phyloP scores from a whole-genome alignment of 2,329 filamentous ascomycete genomes.

The Alternaria dauci region DNA sequence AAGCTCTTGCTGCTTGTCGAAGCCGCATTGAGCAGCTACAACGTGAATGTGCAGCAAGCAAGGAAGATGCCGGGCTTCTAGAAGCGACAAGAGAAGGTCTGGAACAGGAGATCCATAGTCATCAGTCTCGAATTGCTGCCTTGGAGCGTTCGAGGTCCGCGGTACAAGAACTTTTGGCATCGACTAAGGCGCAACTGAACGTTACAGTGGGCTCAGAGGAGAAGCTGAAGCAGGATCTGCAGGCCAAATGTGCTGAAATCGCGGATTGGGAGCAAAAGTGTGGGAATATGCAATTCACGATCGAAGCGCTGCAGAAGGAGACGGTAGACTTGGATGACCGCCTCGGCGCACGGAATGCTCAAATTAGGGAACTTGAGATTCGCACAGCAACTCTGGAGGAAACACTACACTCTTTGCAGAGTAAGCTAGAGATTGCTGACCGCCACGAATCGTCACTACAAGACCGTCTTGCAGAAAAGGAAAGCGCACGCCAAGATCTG shows the following conservation, averaged over 20 bases:
- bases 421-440: constrained; percentile 31
- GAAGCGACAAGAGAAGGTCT: constrained; percentile 29
- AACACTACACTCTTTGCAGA: constrained; percentile 27
- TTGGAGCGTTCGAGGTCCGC: constrained; percentile 39
- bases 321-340: constrained; percentile 33
- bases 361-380: constrained; percentile 36
- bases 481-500: constrained; percentile 24
- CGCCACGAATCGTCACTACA: constrained; percentile 33
- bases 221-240: constrained; percentile 32
- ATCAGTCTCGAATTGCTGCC: constrained; percentile 40
- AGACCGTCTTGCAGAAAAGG: constrained; percentile 33
- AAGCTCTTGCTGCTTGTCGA: constrained; percentile 47
- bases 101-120: constrained; percentile 37
- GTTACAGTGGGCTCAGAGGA: constrained; percentile 29
- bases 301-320: constrained; percentile 35
- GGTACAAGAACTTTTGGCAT: constrained; percentile 33
- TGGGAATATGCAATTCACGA: constrained; percentile 26
- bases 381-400: constrained; percentile 33
- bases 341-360: constrained; percentile 22
- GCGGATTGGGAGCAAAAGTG: constrained; percentile 30
- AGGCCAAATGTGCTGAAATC: constrained; percentile 40
- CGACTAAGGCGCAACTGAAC: constrained; percentile 33
- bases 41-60: constrained; percentile 39
- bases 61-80: constrained; percentile 32
- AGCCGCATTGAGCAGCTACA: constrained; percentile 46